These are phyloP conservation scores for Luzula sylvatica DNA, from an alignment of 176 grass and related monocot genomes.

Conservation along the genomic window DNA sequence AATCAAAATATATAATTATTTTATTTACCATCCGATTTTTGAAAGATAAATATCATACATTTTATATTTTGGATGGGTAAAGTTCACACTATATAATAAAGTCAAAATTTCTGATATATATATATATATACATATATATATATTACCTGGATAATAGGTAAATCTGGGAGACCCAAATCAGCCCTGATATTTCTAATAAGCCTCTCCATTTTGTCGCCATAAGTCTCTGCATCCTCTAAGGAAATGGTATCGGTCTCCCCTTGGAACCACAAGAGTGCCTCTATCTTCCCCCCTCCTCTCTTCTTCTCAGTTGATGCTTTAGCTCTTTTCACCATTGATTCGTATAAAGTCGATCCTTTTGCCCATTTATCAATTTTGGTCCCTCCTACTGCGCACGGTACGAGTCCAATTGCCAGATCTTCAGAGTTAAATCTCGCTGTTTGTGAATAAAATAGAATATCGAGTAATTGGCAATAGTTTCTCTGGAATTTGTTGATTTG, in stretches of 20 bases:
- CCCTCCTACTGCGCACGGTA: slow-evolving; percentile 73
- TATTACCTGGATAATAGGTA: slow-evolving; percentile 77
- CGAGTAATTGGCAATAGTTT: background rate
- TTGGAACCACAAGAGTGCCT: slow-evolving; percentile 82
- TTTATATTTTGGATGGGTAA: background rate
- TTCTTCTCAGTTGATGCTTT: slow-evolving; percentile 28
- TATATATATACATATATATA: too few species aligned
- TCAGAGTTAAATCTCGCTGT: background rate
- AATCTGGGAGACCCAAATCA: slow-evolving; percentile 51
- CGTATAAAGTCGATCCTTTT: slow-evolving; percentile 43
- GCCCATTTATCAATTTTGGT: slow-evolving; percentile 82
- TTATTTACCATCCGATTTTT: too few species aligned
- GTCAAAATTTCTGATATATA: background rate
- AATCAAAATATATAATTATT: background rate
- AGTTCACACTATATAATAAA: background rate
- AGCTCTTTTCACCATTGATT: slow-evolving; percentile 39
- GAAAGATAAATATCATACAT: too few species aligned
- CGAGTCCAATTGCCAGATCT: slow-evolving; percentile 44
- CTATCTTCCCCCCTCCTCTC: slow-evolving; percentile 37
- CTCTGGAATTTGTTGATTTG: background rate
- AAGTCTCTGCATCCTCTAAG: slow-evolving; percentile 43
- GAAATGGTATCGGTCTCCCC: slow-evolving; percentile 83
- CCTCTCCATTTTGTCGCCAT: slow-evolving; percentile 52
- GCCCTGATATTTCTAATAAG: slow-evolving; percentile 56
- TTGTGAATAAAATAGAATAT: background rate